phyloP scores from a whole-genome alignment of 495 filamentous ascomycete species.

The Lindgomyces ingoldianus region DNA sequence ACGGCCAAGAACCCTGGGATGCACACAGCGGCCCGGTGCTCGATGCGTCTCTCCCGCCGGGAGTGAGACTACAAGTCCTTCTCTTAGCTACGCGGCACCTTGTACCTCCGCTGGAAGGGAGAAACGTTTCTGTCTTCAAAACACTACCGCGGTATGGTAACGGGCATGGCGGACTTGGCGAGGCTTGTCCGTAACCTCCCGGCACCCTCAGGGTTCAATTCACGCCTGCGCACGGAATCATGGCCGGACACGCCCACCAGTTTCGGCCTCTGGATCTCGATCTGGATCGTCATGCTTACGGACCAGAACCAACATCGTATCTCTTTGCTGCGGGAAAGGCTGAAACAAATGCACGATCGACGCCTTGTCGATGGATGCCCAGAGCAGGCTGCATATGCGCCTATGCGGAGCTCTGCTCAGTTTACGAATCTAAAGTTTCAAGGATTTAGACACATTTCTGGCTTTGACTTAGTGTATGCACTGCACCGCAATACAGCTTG shows the following conservation, averaged over 20 bases:
- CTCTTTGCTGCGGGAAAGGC: constrained; percentile 6
- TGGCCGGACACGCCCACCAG: too few relatives aligned
- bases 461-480: too few relatives aligned
- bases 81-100: constrained; percentile 3
- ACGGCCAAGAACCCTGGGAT: constrained; percentile 22
- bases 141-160: not conserved
- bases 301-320: not conserved
- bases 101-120: constrained; percentile 5
- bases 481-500: not conserved
- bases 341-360: constrained; percentile 5
- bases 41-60: constrained; percentile 8
- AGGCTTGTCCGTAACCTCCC: constrained; percentile 9
- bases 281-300: not conserved
- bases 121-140: too few relatives aligned
- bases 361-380: not conserved
- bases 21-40: not conserved
- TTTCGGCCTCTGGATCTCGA: too few relatives aligned
- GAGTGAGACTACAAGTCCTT: not conserved
- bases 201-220: not conserved
- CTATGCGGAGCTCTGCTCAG: constrained; percentile 6
- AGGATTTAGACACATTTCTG: too few relatives aligned
- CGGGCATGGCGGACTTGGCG: constrained; percentile 20
- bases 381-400: constrained; percentile 18
- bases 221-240: not conserved
- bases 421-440: not conserved